A percentile compares a stretch with the other conserved stretches of the same genome.
phyloP scores from a whole-genome alignment of 768 basidiomycete species.

The Austroboletus eburneus region DNA sequence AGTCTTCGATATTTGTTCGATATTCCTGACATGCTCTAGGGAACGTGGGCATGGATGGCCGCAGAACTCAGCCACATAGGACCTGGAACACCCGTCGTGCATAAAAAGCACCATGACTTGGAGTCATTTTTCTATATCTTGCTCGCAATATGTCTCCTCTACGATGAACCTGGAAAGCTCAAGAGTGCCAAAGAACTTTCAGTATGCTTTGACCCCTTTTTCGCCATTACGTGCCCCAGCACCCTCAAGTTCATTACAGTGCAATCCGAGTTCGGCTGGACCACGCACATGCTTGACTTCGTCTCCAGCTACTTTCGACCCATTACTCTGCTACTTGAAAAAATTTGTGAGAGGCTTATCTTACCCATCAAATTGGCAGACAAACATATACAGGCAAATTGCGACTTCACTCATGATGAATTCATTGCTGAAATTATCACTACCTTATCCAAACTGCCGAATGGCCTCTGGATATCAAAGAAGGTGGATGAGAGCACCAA shows the following conservation, averaged over 20 bases:
- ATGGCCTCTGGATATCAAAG: no score
- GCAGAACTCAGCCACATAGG: constrained; percentile 1
- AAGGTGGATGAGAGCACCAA: no score
- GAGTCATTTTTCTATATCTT: constrained; percentile 13
- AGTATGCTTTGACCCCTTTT: constrained; percentile 4
- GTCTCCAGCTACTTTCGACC: constrained; percentile 2
- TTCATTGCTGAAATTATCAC: no score
- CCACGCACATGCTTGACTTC: background rate
- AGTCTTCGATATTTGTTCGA: no score
- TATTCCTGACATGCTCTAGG: background rate
- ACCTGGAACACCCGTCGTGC: background rate
- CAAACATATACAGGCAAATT: no score
- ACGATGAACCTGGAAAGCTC: background rate
- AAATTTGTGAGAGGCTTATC: no score
- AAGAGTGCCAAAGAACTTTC: background rate
- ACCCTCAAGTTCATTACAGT: background rate
- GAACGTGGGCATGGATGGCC: constrained; percentile 6
- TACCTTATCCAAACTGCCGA: no score
- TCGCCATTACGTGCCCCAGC: background rate
- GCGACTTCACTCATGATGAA: no score
- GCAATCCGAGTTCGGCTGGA: constrained; percentile 3
- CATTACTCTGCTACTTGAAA: no score
- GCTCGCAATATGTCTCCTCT: constrained; percentile 4
- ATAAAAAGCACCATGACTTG: constrained; percentile 1
- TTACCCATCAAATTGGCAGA: no score